These are phyloP conservation scores for Casuarina cunninghamiana DNA, from an alignment of 306 rosid species.

Conservation along the genomic window DNA sequence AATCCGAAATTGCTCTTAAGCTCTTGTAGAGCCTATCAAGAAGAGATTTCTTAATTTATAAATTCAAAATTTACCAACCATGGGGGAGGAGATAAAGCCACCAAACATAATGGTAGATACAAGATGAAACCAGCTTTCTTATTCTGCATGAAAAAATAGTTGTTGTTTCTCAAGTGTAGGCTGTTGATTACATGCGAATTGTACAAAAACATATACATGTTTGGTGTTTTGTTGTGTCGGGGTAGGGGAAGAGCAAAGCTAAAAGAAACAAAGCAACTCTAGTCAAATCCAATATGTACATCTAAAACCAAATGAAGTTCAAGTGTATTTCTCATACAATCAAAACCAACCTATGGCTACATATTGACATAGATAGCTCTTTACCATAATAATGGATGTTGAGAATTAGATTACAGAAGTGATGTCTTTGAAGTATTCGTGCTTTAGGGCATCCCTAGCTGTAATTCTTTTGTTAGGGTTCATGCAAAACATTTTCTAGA, in stretches of 20 bases:
- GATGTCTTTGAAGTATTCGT: conserved; percentile 94
- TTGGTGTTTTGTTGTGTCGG: background rate
- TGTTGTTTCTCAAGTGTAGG: conserved; percentile 8
- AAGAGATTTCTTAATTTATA: no score
- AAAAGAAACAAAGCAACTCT: conserved; percentile 25
- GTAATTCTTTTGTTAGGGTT: conserved; percentile 93
- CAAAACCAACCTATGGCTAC: conserved; percentile 60
- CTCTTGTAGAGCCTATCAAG: no score
- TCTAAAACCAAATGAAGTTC: conserved; percentile 27
- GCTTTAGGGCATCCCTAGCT: conserved; percentile 91
- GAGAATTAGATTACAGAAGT: conserved; percentile 69
- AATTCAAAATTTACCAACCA: no score
- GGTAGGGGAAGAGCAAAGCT: background rate
- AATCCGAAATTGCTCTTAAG: no score
- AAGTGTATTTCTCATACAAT: conserved; percentile 56
- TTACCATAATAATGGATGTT: conserved; percentile 30
- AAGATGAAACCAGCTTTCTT: background rate
- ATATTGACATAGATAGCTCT: conserved; percentile 61
- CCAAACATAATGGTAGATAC: background rate
- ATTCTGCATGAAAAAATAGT: conserved; percentile 11
- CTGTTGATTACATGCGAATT: conserved; percentile 29
- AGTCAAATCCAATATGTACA: conserved; percentile 30
- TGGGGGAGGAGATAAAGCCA: background rate
- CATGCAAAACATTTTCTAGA: conserved; percentile 95
- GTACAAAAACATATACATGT: conserved; percentile 12